These are phyloP conservation scores for Thymus quinquecostatus DNA, from an alignment of 257 asterid genomes.

Conservation along the genomic window DNA sequence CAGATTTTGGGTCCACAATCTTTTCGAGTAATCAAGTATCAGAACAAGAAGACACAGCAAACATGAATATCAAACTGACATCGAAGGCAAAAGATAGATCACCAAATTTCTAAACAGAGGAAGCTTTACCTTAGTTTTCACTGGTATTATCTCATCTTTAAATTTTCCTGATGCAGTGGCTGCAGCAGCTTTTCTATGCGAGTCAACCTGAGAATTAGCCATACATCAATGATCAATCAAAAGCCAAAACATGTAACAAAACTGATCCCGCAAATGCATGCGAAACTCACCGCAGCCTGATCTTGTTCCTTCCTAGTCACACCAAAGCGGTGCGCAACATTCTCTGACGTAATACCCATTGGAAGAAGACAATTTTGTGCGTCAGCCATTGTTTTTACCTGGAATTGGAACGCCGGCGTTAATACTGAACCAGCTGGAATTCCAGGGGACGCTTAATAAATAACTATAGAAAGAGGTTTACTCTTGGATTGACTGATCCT, in stretches of 20 bases:
- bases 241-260: background rate
- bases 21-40: constrained; percentile 31
- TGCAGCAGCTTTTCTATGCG: constrained; percentile 96
- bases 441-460: constrained; percentile 6
- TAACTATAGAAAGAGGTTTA: constrained; percentile 37
- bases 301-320: constrained; percentile 95
- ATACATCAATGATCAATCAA: background rate
- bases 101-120: background rate
- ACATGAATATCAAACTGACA: background rate
- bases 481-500: constrained; percentile 95
- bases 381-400: constrained; percentile 78
- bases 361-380: constrained; percentile 98
- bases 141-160: constrained; percentile 93
- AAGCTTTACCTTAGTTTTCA: constrained; percentile 72
- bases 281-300: constrained; percentile 89
- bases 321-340: constrained; percentile 91
- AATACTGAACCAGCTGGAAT: constrained; percentile 10
- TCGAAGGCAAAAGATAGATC: background rate
- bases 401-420: constrained; percentile 26
- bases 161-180: constrained; percentile 96
- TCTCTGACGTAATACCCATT: constrained; percentile 98
- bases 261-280: constrained; percentile 4
- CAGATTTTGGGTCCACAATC: constrained; percentile 96
- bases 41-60: constrained; percentile 19
- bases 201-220: constrained; percentile 63